A percentile compares a stretch with the other conserved stretches of the same genome.
Evolutionary conservation across 441 rosid genomes (phyloP).

Genomic region (Pelargonium fulgidum): DNA sequence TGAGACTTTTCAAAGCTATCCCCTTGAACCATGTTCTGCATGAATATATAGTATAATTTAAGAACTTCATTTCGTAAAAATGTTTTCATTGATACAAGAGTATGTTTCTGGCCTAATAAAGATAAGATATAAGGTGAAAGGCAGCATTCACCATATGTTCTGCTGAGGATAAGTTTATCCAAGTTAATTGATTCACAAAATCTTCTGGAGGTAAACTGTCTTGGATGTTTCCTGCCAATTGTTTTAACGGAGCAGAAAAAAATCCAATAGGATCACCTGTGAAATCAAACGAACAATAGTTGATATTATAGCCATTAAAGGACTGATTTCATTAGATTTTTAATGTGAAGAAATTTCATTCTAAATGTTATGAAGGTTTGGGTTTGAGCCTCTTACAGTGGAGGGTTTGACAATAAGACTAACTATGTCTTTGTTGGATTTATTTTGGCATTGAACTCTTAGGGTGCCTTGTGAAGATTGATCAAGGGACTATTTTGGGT

Average conservation of each 20-base stretch:
- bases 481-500: too few relatives aligned
- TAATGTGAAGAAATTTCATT: background rate
- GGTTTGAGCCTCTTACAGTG: too few relatives aligned
- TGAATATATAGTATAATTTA: slow-evolving; percentile 15
- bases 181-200: slow-evolving; percentile 45
- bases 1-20: slow-evolving; percentile 22
- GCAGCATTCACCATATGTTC: slow-evolving; percentile 41
- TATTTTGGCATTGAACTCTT: too few relatives aligned
- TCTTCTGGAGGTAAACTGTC: slow-evolving; percentile 38
- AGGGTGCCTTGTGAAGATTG: too few relatives aligned
- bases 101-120: background rate
- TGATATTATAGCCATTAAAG: background rate
- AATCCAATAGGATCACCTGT: slow-evolving; percentile 75
- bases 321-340: background rate
- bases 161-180: slow-evolving; percentile 61
- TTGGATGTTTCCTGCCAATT: slow-evolving; percentile 47
- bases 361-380: too few relatives aligned
- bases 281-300: slow-evolving; percentile 17
- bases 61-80: slow-evolving; percentile 12
- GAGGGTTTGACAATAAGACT: too few relatives aligned
- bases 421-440: too few relatives aligned
- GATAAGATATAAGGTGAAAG: slow-evolving; percentile 9
- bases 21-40: slow-evolving; percentile 48
- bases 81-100: background rate
- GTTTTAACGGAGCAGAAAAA: slow-evolving; percentile 63